Percentiles rank a stretch among this genome's conserved stretches.
Conservation (phyloP, 495 filamentous ascomycete genomes). For the Penicillium lagena region DNA sequence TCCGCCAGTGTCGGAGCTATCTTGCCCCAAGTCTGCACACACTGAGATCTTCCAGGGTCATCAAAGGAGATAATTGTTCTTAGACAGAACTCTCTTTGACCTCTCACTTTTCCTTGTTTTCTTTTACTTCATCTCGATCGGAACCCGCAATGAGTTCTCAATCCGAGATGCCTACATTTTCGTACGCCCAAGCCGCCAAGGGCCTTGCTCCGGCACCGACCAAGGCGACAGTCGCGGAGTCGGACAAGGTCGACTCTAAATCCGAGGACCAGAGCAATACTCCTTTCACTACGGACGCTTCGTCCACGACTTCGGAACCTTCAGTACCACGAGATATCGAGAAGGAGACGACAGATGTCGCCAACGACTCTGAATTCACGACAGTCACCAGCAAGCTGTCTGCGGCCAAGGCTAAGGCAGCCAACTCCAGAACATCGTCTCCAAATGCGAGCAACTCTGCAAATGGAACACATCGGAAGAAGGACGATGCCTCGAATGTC, state of each 20-base stretch:
- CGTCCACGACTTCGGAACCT: slow-evolving; percentile 12
- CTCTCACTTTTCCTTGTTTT: slow-evolving; percentile 8
- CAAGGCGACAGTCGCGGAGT: slow-evolving; percentile 27
- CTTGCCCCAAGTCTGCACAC: slow-evolving; percentile 16
- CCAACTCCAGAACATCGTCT: slow-evolving; percentile 55
- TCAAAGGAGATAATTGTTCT: slow-evolving; percentile 19
- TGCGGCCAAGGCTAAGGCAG: slow-evolving; percentile 22
- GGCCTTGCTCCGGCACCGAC: slow-evolving; percentile 47
- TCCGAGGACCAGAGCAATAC: slow-evolving; percentile 20
- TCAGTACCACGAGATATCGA: slow-evolving; percentile 24
- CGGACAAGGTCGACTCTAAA: slow-evolving; percentile 20
- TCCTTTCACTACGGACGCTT: slow-evolving; percentile 12
- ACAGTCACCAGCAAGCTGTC: slow-evolving; percentile 23
- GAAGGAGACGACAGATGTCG: slow-evolving; percentile 14
- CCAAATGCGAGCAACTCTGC: slow-evolving; percentile 56
- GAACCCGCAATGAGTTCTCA: slow-evolving; percentile 10
- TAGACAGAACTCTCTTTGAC: slow-evolving; percentile 18
- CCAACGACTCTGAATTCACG: slow-evolving; percentile 28
- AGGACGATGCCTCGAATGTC: slow-evolving; percentile 60
- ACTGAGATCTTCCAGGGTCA: slow-evolving; percentile 16
- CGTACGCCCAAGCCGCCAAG: slow-evolving; percentile 93
- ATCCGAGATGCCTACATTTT: slow-evolving; percentile 49
- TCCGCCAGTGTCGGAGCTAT: slow-evolving; percentile 22
- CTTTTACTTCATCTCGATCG: slow-evolving; percentile 3
- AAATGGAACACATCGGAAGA: slow-evolving; percentile 55